Percentiles rank a stretch among this genome's conserved stretches.
Conservation (phyloP, 2,329 filamentous ascomycete species). For the Chalaropsis ovoidea region DNA sequence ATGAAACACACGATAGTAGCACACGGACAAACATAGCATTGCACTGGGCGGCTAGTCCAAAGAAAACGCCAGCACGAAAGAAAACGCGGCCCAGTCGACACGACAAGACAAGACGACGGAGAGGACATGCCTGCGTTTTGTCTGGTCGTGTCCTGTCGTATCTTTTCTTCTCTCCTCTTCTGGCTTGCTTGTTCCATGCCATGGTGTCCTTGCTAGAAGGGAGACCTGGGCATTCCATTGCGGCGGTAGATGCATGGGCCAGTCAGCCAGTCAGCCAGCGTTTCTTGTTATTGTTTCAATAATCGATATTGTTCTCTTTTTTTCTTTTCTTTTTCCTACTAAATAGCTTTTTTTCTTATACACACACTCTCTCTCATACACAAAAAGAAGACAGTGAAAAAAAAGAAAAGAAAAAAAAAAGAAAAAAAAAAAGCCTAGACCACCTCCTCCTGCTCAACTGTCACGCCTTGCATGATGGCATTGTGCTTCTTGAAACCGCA, state of each 20-base stretch:
- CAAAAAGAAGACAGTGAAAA: neutral
- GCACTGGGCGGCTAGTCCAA: neutral
- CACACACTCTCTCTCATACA: neutral
- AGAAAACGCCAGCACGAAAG: neutral
- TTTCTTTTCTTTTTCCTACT: neutral
- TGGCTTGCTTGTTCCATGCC: neutral
- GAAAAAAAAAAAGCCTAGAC: neutral
- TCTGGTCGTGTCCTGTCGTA: neutral
- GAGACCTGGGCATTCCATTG: too few relatives aligned
- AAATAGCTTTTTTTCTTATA: neutral
- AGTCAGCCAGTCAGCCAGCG: too few relatives aligned
- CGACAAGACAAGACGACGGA: too few relatives aligned
- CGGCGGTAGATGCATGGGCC: too few relatives aligned
- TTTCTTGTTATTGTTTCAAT: too few relatives aligned
- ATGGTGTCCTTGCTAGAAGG: neutral
- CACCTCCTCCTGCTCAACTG: neutral
- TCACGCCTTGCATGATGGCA: conserved; percentile 3
- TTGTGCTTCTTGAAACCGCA: neutral
- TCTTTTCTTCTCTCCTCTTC: neutral
- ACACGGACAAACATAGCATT: conserved; percentile 10
- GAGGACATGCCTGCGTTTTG: neutral
- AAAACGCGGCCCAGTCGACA: neutral
- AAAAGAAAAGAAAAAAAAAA: neutral
- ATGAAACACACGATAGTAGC: conserved; percentile 13
- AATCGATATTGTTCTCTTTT: too few relatives aligned